Evolutionary conservation across 371 early-diverging fungal species (phyloP), one percentile per base, ranked within the genome.

Genomic region (Mucor lusitanicus): DNA sequence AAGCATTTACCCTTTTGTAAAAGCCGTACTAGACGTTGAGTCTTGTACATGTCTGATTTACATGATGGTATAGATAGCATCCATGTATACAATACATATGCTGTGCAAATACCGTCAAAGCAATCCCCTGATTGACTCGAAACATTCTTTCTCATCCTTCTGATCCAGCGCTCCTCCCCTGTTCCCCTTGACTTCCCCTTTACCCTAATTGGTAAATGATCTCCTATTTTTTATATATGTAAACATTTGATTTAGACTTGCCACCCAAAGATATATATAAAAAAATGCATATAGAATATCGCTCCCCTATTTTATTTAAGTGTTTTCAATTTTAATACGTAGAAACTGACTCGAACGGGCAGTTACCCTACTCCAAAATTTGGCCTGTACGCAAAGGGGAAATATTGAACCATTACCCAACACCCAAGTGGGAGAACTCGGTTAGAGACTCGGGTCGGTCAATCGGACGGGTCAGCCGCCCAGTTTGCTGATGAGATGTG

Each of bases 361-460:
- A 25, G 25, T 50, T 50, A 50, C 23, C 50, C 50, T 44, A 35
- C 44, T 44, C 55, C 30, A 58, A 44, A 58, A 58, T 44, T 25
- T 42, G 40, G 44, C 28, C 3, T 28, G 17, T 17, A 57, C 56
- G 25, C 32, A 40, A 42, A 64, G 65, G 65, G 48, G 59, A 65
- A 57, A 58, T 39, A 48, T 58, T 65, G 58, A 58, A 65, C 61
- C 61, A 60, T 60, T n/a, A 27, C 12, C 15, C 32, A 37, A 44
- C 21, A n/a, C n/a, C 50, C 35, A 48, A 40, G 40, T 53, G 53
- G 46, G 39, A 19, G 42, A 40, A 30, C 19, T 62, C 68, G 68
- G 68, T 62, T 35, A 19, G 23, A 68, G 13, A 48, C 40, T 63
- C 68, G 68, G 68, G 48, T 68, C 68, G 68, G 68, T 68, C 28